A percentile compares a stretch with the other conserved stretches of the same genome.
phyloP scores from a whole-genome alignment of 352 stramenopile genomes.

The Phytopythium ostracodes region DNA sequence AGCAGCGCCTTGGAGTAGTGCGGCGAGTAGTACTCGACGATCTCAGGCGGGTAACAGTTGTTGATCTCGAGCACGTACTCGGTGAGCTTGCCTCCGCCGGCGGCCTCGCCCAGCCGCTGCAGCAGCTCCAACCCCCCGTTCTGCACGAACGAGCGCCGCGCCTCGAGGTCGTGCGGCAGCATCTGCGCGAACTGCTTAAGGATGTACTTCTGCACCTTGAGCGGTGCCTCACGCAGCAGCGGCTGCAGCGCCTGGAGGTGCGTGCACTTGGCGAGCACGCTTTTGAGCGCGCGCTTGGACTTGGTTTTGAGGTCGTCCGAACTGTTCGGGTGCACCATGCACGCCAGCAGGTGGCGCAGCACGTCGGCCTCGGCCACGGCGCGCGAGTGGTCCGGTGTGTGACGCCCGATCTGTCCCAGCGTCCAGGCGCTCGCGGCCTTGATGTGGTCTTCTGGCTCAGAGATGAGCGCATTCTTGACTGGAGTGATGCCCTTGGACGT shows the following conservation, averaged over 20 bases:
- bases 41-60: slow-evolving; percentile 94
- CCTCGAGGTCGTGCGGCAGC: slow-evolving; percentile 92
- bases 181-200: slow-evolving; percentile 94
- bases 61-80: slow-evolving; percentile 96
- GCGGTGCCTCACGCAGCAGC: slow-evolving; percentile 86
- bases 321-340: slow-evolving; percentile 90
- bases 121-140: slow-evolving; percentile 92
- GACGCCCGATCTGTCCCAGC: slow-evolving; percentile 92
- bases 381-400: slow-evolving; percentile 92
- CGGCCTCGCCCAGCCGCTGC: slow-evolving; percentile 90
- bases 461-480: slow-evolving; percentile 91
- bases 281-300: slow-evolving; percentile 92
- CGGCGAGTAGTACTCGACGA: slow-evolving; percentile 96
- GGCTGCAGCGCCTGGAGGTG: slow-evolving; percentile 91
- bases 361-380: slow-evolving; percentile 92
- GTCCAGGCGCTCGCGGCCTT: slow-evolving; percentile 94
- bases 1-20: slow-evolving; percentile 96
- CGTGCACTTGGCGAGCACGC: slow-evolving; percentile 93
- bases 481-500: slow-evolving; percentile 91
- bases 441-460: slow-evolving; percentile 94
- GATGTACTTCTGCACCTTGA: slow-evolving; percentile 97
- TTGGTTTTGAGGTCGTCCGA: slow-evolving; percentile 94
- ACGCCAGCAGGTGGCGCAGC: slow-evolving; percentile 90
- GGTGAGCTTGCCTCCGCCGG: slow-evolving; percentile 87
- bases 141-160: slow-evolving; percentile 90